Percentiles rank a stretch among this genome's conserved stretches.
Conservation (phyloP, 2,329 filamentous ascomycete species). For the Pyricularia sp. region DNA sequence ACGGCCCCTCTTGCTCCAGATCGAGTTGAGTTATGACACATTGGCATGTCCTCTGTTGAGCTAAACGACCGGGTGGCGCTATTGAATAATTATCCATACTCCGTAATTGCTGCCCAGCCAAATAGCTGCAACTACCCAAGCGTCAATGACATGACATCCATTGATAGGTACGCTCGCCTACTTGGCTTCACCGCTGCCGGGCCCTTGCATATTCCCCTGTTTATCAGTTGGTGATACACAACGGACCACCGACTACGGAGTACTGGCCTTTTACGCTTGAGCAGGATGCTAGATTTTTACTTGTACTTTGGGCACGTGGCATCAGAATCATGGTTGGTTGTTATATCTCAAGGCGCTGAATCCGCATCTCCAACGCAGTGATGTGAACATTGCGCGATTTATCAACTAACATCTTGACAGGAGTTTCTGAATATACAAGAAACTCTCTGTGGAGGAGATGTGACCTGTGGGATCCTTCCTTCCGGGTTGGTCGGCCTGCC, state of each 20-base stretch:
- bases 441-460: background rate
- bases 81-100: too few relatives aligned
- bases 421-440: background rate
- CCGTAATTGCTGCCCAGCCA: background rate
- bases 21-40: background rate
- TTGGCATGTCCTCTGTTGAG: background rate
- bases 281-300: too few relatives aligned
- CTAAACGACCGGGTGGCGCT: background rate
- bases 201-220: constrained; percentile 1
- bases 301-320: background rate
- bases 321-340: background rate
- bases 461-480: background rate
- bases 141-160: background rate
- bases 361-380: background rate
- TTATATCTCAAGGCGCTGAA: background rate
- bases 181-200: background rate
- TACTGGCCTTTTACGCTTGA: too few relatives aligned
- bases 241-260: too few relatives aligned
- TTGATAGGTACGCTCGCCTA: background rate
- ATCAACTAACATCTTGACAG: background rate
- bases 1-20: background rate
- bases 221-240: background rate
- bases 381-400: background rate
- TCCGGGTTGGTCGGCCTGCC: background rate
- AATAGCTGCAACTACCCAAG: background rate